Percentiles rank a stretch among this genome's conserved stretches.
Conservation (phyloP, 2,329 filamentous ascomycete genomes). For the Fusarium sp. region DNA sequence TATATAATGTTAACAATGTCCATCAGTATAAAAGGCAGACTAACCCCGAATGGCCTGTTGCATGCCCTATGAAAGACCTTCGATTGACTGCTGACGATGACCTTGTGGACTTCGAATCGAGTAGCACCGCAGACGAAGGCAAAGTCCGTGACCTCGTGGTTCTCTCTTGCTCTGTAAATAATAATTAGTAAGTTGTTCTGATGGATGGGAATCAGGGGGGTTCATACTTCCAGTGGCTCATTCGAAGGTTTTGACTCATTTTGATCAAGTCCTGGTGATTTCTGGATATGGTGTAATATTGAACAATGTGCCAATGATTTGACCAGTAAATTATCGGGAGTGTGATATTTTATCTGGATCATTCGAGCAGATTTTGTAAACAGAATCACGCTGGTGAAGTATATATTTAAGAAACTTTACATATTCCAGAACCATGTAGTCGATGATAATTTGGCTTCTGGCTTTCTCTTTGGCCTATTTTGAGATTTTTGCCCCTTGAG, state of each 20-base stretch:
- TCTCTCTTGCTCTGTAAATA: not conserved
- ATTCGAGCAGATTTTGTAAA: not conserved
- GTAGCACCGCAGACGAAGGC: not conserved
- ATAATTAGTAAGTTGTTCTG: not conserved
- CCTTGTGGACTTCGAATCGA: not conserved
- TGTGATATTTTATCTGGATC: not conserved
- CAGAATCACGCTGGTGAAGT: accelerated
- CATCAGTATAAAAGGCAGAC: not conserved
- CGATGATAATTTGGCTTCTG: accelerated
- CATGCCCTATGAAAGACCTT: not conserved
- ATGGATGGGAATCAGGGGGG: not conserved
- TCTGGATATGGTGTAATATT: no score
- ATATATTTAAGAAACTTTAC: not conserved
- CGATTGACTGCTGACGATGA: not conserved
- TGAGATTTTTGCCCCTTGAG: no score
- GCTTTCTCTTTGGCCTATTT: no score
- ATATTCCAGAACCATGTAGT: not conserved
- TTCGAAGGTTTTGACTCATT: not conserved
- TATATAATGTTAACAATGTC: not conserved
- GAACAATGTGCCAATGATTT: no score
- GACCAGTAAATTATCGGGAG: not conserved
- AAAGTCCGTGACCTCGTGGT: not conserved
- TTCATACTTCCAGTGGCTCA: not conserved
- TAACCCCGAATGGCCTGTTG: not conserved
- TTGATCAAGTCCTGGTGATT: not conserved